Percentiles rank a stretch among this genome's conserved stretches.
Conservation (phyloP, 805 yeast species). For the Maudiozyma pseudohumilis region DNA sequence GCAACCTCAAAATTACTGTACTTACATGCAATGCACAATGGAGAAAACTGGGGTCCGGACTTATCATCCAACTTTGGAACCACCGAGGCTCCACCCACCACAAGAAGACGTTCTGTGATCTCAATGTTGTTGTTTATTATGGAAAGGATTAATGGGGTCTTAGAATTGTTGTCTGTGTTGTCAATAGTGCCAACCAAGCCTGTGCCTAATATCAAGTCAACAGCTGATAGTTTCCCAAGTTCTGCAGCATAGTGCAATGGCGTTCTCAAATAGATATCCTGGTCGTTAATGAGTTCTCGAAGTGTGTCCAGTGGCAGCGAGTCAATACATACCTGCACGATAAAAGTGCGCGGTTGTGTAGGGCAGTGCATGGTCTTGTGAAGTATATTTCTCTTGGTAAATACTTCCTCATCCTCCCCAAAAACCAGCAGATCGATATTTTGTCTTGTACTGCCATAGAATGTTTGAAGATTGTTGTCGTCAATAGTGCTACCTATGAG, state of each 20-base stretch:
- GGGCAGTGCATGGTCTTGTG: conserved; percentile 50
- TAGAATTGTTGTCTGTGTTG: conserved; percentile 58
- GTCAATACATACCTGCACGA: conserved; percentile 19
- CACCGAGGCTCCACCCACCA: conserved; percentile 33
- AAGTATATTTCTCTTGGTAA: conserved; percentile 60
- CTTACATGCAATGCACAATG: conserved; percentile 81
- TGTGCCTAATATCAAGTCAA: conserved; percentile 30
- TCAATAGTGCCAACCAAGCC: conserved; percentile 26
- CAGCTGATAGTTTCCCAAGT: conserved; percentile 38
- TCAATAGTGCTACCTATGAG: conserved; percentile 57
- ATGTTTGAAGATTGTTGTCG: conserved; percentile 38
- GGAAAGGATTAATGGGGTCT: conserved; percentile 75
- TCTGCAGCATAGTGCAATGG: conserved; percentile 84
- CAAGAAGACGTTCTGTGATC: conserved; percentile 38
- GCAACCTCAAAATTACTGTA: conserved; percentile 68
- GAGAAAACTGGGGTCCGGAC: conserved; percentile 53
- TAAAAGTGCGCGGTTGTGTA: conserved; percentile 29
- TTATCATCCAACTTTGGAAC: conserved; percentile 13
- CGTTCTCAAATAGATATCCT: conserved; percentile 64
- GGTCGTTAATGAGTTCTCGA: conserved; percentile 28
- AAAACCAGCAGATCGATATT: conserved; percentile 50
- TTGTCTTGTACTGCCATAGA: conserved; percentile 30
- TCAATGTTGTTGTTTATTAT: conserved; percentile 57
- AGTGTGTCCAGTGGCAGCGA: conserved; percentile 15
- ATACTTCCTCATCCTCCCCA: conserved; percentile 44